Conservation (phyloP, 345 rosid species). For the Theobroma cacao region DNA sequence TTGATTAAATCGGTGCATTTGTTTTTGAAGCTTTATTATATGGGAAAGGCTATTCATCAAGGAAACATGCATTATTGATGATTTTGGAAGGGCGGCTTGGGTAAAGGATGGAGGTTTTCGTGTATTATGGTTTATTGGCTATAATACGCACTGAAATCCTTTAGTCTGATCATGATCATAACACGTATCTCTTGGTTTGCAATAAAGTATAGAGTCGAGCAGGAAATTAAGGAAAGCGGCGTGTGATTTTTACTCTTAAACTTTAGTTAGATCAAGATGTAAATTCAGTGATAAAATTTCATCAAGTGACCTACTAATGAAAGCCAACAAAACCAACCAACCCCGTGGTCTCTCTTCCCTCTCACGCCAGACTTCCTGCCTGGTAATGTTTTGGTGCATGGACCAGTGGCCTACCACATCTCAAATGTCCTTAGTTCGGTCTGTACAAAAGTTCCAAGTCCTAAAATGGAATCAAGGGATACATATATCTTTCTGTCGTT, state of each 20-base stretch:
- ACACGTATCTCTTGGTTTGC: not conserved
- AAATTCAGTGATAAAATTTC: not conserved
- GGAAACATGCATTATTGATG: slow-evolving; percentile 6
- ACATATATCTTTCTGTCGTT: not conserved
- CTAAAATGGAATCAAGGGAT: not conserved
- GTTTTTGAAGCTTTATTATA: not conserved
- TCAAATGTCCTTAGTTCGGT: slow-evolving; percentile 17
- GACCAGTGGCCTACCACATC: slow-evolving; percentile 50
- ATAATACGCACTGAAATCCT: not conserved
- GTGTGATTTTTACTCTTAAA: not conserved
- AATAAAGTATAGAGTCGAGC: not conserved
- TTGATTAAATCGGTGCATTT: not conserved
- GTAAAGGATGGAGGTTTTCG: not conserved
- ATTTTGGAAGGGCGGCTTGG: not conserved
- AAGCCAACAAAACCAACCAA: slow-evolving; percentile 49
- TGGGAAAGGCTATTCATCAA: not conserved
- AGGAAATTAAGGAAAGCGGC: not conserved
- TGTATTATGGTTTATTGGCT: slow-evolving; percentile 1
- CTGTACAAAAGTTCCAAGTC: slow-evolving; percentile 13
- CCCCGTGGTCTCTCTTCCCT: not conserved
- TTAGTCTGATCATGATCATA: not conserved
- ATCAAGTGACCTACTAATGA: slow-evolving; percentile 33
- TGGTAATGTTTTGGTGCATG: slow-evolving; percentile 49
- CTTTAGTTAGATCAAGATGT: not conserved
- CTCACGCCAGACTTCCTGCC: slow-evolving; percentile 29